Percentiles rank a stretch among this genome's conserved stretches.
Evolutionary conservation across 257 asterid genomes (phyloP).

Genomic region (Leptodermis oblonga): DNA sequence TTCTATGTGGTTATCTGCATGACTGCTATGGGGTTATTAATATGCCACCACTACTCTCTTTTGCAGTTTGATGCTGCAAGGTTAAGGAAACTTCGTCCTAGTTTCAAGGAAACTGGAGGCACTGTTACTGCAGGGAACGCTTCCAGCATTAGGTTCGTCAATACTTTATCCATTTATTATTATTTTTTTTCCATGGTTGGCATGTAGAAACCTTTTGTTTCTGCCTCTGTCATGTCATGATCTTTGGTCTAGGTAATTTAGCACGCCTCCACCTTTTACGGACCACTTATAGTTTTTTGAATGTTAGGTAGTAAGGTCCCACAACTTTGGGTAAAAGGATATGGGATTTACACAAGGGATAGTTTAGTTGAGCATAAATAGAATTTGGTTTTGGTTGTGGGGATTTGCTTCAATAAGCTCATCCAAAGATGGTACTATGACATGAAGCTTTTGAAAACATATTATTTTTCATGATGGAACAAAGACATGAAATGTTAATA

Average conservation of each 20-base stretch:
- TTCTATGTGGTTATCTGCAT: not conserved
- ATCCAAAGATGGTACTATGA: not conserved
- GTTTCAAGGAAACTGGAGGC: constrained; percentile 97
- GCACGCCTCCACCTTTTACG: not conserved
- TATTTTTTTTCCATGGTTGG: not conserved
- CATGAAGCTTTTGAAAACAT: constrained; percentile 6
- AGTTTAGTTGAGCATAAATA: not conserved
- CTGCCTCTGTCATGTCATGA: not conserved
- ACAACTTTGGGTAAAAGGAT: no score
- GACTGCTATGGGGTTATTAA: not conserved
- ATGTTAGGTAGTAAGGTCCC: not conserved
- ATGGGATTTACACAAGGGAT: not conserved
- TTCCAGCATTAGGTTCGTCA: constrained; percentile 83
- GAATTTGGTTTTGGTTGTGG: not conserved
- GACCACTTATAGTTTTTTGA: not conserved
- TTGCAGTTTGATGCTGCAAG: constrained; percentile 89
- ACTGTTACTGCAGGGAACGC: constrained; percentile 98
- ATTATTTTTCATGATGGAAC: constrained; percentile 4
- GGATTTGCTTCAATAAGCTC: not conserved
- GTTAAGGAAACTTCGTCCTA: constrained; percentile 91
- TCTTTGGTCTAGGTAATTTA: not conserved
- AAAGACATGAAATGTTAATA: not conserved
- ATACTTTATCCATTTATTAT: not conserved
- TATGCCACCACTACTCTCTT: constrained; percentile 9
- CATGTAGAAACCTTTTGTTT: not conserved